These are phyloP conservation scores for Epichloe sylvatica DNA, from an alignment of 2,329 filamentous ascomycete genomes.

Conservation along the genomic window DNA sequence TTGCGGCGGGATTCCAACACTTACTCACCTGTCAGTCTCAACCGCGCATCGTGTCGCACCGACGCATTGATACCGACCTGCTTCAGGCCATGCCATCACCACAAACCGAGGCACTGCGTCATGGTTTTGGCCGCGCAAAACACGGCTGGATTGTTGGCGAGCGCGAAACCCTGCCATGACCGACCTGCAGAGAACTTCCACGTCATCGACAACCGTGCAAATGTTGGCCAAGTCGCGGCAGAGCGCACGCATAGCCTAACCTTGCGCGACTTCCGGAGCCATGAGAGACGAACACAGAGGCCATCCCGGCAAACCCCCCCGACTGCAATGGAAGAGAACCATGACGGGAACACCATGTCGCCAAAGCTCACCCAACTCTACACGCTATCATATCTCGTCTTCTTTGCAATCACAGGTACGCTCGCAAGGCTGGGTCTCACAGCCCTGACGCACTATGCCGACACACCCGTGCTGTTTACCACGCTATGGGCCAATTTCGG, in stretches of 20 bases:
- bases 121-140: too few species aligned
- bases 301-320: too few species aligned
- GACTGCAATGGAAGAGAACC: neutral
- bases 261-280: slow-evolving; percentile 8
- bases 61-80: too few species aligned
- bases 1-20: too few species aligned
- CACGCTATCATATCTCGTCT: slow-evolving; percentile 65
- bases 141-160: neutral
- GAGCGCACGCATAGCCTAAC: slow-evolving; percentile 7
- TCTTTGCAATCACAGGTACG: slow-evolving; percentile 77
- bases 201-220: slow-evolving; percentile 20
- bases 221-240: slow-evolving; percentile 28
- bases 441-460: slow-evolving; percentile 65
- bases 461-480: slow-evolving; percentile 57
- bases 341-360: slow-evolving; percentile 23
- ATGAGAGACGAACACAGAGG: neutral
- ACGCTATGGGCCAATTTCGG: slow-evolving; percentile 80
- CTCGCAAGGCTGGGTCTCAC: slow-evolving; percentile 70
- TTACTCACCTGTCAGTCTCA: too few species aligned
- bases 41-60: too few species aligned
- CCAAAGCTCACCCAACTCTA: slow-evolving; percentile 45
- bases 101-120: too few species aligned
- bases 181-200: neutral
- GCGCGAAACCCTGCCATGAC: neutral
- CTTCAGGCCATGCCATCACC: too few species aligned